Conservation (phyloP, 177 flowering plant genomes). For the Tripterygium wilfordii region DNA sequence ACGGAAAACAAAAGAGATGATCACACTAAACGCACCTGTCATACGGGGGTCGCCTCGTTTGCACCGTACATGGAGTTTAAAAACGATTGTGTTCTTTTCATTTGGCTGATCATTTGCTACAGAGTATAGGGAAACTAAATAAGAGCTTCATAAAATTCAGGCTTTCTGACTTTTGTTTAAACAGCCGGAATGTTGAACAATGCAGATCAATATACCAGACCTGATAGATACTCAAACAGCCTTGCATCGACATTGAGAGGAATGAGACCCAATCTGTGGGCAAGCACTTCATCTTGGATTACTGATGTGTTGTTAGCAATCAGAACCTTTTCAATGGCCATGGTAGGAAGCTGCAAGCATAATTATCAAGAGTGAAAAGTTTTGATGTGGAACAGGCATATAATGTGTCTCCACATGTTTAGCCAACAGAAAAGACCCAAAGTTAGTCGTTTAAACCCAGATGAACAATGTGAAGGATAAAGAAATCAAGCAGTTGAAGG, state of each 20-base stretch:
- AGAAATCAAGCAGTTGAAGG: too few relatives aligned
- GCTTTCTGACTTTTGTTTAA: too few relatives aligned
- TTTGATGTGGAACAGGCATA: too few relatives aligned
- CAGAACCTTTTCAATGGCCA: slow-evolving; percentile 95
- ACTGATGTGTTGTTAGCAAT: slow-evolving; percentile 86
- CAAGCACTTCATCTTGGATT: slow-evolving; percentile 87
- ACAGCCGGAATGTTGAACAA: too few relatives aligned
- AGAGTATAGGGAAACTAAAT: not conserved
- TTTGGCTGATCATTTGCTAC: slow-evolving; percentile 73
- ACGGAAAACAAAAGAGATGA: too few relatives aligned
- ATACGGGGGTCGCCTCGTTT: slow-evolving; percentile 36
- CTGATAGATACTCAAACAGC: slow-evolving; percentile 77
- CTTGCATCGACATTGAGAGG: slow-evolving; percentile 84
- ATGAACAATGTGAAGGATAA: too few relatives aligned
- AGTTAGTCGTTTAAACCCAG: too few relatives aligned
- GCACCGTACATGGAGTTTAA: slow-evolving; percentile 72
- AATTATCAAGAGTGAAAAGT: slow-evolving; percentile 2
- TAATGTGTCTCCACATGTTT: too few relatives aligned
- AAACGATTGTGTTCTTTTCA: slow-evolving; percentile 90
- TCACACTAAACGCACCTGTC: too few relatives aligned
- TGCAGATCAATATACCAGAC: slow-evolving; percentile 21
- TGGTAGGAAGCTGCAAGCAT: slow-evolving; percentile 66
- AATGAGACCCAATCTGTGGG: slow-evolving; percentile 90
- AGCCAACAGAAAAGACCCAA: too few relatives aligned
- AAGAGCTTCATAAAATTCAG: not conserved